Conservation (phyloP, 2,329 filamentous ascomycete species). For the Blastomyces emzantsi region DNA sequence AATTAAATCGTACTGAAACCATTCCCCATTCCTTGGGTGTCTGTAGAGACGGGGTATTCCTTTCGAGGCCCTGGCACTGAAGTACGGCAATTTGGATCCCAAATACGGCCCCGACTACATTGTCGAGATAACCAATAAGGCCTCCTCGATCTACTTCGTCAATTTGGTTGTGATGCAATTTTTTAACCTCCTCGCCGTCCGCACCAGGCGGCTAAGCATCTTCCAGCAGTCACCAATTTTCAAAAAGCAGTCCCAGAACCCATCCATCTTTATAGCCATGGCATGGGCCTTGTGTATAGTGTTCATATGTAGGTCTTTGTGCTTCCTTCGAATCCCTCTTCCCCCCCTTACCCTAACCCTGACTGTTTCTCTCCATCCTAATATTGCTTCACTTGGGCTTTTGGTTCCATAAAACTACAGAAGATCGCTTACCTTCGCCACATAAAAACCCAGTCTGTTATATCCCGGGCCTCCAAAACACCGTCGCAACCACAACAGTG, state of each 20-base stretch:
- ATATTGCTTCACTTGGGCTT: neutral
- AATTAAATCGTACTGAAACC: slow-evolving; percentile 21
- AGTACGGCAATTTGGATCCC: slow-evolving; percentile 49
- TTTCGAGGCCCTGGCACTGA: slow-evolving; percentile 59
- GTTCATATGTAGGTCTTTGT: slow-evolving; percentile 49
- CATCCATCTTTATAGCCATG: slow-evolving; percentile 61
- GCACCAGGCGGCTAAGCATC: slow-evolving; percentile 57
- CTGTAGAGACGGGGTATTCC: slow-evolving; percentile 48
- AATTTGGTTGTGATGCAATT: slow-evolving; percentile 67
- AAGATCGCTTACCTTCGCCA: neutral
- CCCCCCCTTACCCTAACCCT: too few relatives aligned
- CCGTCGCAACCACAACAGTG: slow-evolving; percentile 53
- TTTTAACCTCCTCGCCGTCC: slow-evolving; percentile 62
- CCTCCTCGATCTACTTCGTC: slow-evolving; percentile 68
- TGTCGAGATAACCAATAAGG: slow-evolving; percentile 49
- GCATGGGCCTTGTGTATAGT: slow-evolving; percentile 59
- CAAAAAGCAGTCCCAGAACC: slow-evolving; percentile 57
- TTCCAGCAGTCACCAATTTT: slow-evolving; percentile 64
- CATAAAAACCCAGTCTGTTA: slow-evolving; percentile 40
- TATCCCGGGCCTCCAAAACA: slow-evolving; percentile 53
- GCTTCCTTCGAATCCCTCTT: neutral
- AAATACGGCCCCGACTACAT: slow-evolving; percentile 48
- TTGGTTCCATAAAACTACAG: slow-evolving; percentile 14
- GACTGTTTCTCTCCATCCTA: neutral
- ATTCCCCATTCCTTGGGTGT: neutral